Conservation (phyloP, 331 rosid genomes). For the Acacia concinna region DNA sequence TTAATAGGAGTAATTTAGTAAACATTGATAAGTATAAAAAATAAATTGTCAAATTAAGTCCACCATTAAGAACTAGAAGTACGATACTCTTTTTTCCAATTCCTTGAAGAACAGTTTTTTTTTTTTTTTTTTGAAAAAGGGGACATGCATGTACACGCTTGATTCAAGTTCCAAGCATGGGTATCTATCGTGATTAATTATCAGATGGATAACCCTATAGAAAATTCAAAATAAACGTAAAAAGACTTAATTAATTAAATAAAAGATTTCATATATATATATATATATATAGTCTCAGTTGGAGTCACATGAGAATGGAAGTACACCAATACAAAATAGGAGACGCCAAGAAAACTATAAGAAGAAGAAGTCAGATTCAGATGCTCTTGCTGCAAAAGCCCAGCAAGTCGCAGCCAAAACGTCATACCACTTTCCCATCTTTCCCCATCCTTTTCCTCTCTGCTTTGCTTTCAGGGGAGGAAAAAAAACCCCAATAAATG, state of each 20-base stretch:
- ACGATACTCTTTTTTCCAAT: neutral
- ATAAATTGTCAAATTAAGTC: too few species aligned
- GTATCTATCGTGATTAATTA: neutral
- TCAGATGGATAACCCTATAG: slow-evolving; percentile 2
- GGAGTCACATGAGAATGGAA: slow-evolving; percentile 33
- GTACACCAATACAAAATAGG: slow-evolving; percentile 2
- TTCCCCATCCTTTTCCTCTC: slow-evolving; percentile 29
- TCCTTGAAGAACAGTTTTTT: neutral
- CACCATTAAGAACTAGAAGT: too few species aligned
- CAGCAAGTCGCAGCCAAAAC: slow-evolving; percentile 52
- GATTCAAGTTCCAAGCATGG: neutral
- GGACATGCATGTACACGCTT: neutral
- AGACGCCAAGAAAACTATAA: slow-evolving; percentile 50
- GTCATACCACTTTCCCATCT: slow-evolving; percentile 38
- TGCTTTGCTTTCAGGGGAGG: neutral
- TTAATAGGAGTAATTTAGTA: too few species aligned
- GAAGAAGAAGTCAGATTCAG: slow-evolving; percentile 49
- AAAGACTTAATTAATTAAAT: neutral
- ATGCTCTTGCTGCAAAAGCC: slow-evolving; percentile 47
- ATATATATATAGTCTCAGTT: neutral
- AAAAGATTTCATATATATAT: neutral
- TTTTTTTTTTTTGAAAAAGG: neutral
- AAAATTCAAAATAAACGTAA: neutral
- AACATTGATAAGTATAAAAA: too few species aligned
- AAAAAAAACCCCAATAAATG: neutral